Evolutionary conservation across 371 early-diverging fungal species (phyloP), one percentile per base, ranked within the genome.

Genomic region (Lichtheimia corymbifera): DNA sequence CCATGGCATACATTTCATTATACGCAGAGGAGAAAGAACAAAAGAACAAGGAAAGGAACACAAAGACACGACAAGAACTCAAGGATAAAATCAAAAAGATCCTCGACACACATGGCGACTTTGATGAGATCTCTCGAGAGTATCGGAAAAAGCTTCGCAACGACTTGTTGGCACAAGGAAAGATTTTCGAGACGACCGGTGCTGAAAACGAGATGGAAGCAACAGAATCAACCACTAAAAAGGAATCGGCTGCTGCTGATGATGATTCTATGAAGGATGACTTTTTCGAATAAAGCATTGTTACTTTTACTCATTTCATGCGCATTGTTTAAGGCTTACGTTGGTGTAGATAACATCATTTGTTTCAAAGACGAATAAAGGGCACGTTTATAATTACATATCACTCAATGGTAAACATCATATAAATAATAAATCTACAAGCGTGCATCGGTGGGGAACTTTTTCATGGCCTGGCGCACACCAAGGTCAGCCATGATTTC

Each of bases 401-500:
- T 35, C 11, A 11, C 11, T 9, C 35, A 35, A 9, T 9, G 9
- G 9, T 35, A 30, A 30, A 3, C 5, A 11, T 35, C 22, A 35
- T 9, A 35, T 9, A 9, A 9, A 35, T 9, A 35, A 9, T 35
- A 35, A 2, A 35, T 35, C 47, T 64, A 64, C 53, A 61, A 54
- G 6, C 64, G 68, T 5, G 72, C 74, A 53, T 60, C 58, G 15
- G 58, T 49, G 47, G 78, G 78, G 56, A 61, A 79, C 7, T 62
- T 42, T 54, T 70, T 71, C 73, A 77, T 74, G 35, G 79, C 79
- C 61, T 82, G 82, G 50, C 79, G 68, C 11, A 82, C 63, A 69
- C 82, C 79, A 14, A 81, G 64, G 51, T 81, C 82, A 35, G 79
- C 77, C 82, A 81, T 74, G 47, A 80, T 77, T 63, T 80, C 80